A percentile compares a stretch with the other conserved stretches of the same genome.
Evolutionary conservation across 2,329 filamentous ascomycete species (phyloP).

Genomic region (Colletotrichum limetticola): DNA sequence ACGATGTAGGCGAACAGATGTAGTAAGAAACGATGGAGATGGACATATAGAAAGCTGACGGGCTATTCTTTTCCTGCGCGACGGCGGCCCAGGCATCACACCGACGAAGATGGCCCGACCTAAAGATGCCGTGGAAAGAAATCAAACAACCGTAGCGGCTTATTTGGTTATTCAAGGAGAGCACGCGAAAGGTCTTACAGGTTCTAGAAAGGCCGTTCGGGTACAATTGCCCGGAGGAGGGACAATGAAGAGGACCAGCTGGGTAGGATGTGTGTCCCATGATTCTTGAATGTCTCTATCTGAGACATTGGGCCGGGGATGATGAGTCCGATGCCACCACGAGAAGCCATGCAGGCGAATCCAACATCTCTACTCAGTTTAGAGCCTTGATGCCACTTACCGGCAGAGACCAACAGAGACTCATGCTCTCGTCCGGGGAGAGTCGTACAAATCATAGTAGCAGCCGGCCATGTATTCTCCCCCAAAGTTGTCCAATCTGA

Average conservation of each 20-base stretch:
- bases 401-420: background rate
- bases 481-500: background rate
- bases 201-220: conserved; percentile 9
- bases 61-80: background rate
- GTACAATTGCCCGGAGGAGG: background rate
- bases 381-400: background rate
- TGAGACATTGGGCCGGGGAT: too few relatives aligned
- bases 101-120: background rate
- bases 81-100: background rate
- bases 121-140: background rate
- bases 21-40: background rate
- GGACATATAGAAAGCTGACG: background rate
- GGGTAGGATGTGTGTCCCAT: background rate
- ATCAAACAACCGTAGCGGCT: background rate
- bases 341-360: background rate
- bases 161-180: background rate
- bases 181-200: background rate
- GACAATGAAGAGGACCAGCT: background rate
- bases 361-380: background rate
- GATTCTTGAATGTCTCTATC: background rate
- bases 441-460: background rate
- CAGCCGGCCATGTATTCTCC: background rate
- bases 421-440: background rate
- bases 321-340: background rate
- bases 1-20: background rate